Percentiles rank a stretch among this genome's conserved stretches.
phyloP scores from a whole-genome alignment of 495 filamentous ascomycete genomes.

The Penicillium angulare region DNA sequence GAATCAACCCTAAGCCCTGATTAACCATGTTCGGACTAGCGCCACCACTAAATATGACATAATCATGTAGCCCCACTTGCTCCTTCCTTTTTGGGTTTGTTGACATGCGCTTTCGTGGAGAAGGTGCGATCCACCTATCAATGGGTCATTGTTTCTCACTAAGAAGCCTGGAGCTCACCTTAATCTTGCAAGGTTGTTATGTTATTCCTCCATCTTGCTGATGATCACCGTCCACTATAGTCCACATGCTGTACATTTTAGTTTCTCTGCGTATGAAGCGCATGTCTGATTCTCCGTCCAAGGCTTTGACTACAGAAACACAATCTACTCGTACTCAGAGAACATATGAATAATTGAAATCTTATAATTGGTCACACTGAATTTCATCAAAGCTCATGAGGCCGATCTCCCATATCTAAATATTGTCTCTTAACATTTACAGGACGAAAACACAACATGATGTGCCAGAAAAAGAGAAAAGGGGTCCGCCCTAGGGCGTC shows the following conservation, averaged over 20 bases:
- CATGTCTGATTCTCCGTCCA: too few species aligned
- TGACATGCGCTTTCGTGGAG: not conserved
- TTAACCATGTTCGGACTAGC: conserved; percentile 18
- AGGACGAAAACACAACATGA: conserved; percentile 14
- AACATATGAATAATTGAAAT: not conserved
- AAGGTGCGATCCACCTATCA: conserved; percentile 1
- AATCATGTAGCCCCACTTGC: not conserved
- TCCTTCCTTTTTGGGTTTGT: not conserved
- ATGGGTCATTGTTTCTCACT: not conserved
- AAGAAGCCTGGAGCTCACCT: too few species aligned
- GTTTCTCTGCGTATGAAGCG: not conserved
- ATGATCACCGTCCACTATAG: too few species aligned
- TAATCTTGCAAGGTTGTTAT: too few species aligned
- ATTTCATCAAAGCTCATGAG: not conserved
- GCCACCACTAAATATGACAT: not conserved
- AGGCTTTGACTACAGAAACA: too few species aligned
- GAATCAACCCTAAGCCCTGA: conserved; percentile 40
- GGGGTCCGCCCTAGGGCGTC: conserved; percentile 12
- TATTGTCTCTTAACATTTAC: conserved; percentile 23
- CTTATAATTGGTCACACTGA: not conserved
- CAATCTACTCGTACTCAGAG: not conserved
- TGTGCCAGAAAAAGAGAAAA: conserved; percentile 17
- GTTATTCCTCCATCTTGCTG: too few species aligned
- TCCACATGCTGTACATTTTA: not conserved
- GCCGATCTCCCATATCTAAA: conserved; percentile 1